Base-by-base conservation (phyloP, 2,329 filamentous ascomycete genomes). In the Ceratocystis harringtonii region DNA sequence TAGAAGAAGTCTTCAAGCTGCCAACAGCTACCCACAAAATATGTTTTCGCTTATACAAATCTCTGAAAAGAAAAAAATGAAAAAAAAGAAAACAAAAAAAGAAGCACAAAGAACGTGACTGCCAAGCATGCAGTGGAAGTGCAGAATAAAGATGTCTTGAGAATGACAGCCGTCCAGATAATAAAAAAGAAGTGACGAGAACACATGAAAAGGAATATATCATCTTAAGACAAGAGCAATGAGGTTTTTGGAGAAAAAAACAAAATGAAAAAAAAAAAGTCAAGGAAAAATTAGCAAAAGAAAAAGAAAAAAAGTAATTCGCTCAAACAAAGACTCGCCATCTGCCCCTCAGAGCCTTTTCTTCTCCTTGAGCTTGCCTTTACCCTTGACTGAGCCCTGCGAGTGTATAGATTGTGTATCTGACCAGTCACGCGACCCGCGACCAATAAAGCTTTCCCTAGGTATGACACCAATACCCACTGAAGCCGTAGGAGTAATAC, bases 311-410 rank as follows among this genome's bases (percentile, higher is more conserved):
- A 45, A 19, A 30, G 22, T 12, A 41, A 28, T 25, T 48, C 60
- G 36, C 19, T 12, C 17, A 62, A 48, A 45, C 8, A 19, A n/a
- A 45, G 12, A 43, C 22, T 15, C 4, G 3, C 5, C 25, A 2
- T 17, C 8, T 32, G 12, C 3, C 6, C 2, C 22, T 62, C 61
- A 62, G 25, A 17, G 28, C 19, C 45, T 58, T 25, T 66, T 55
- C 48, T 62, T 66, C 19, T 66, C 65, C 60, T 66, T 66, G 48
- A 52, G 52, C 32, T 66, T 66, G 30, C 60, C 60, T 44, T 63
- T 66, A 32, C 65, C 62, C 30, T 61, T 61, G 5, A 30, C 22
- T 7, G 64, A 66, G 15, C 65, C 61, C 62, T 50, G 61, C n/a
- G 65, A 66, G 6, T 48, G 50, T n/a, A 63, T 52, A 10, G 61